Base-by-base conservation (phyloP, 1,284 basidiomycete genomes). In the Phylloboletellus chloephorus region DNA sequence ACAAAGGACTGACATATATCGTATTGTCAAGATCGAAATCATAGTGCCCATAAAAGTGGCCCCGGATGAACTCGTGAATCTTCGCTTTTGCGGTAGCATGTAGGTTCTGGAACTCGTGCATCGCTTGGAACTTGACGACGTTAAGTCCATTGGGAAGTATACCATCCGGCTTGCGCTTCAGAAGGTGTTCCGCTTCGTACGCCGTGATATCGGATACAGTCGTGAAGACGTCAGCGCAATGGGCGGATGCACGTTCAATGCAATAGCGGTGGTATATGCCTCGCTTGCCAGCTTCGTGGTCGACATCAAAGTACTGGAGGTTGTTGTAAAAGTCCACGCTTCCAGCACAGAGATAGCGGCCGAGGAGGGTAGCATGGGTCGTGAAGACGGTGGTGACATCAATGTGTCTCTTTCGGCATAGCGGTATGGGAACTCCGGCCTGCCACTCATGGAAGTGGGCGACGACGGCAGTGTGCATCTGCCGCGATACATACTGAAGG, bases 361-460 rank as follows among this genome's bases (percentile, higher is more conserved):
- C 95, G 41, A 98, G 86, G 17, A 98, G 79, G 4, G 95, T 98
- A n/a, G 95, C 95, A 63, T 98, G 94, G 30, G 95, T 98, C 19
- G 94, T 98, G 69, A 93, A 93, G 55, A 98, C 89, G 60, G 95
- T 98, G 31, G 94, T 97, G 48, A 98, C 85, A 67, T 98, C 95
- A 61, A 98, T 88, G 61, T 96, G 92, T 43, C 95, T 78, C 70
- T 97, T 98, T 52, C 95, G 78, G 68, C 90, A 94, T 15, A 98
- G 78, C 2, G 95, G 92, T 47, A 98, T 97, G 21, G 95, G 92
- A 29, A 98, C 80, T 43, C 95, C 95, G 5, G 93, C 94, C 64
- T 98, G 94, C 95, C 95, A 98, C 68, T 98, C 95, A 69, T 98
- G 95, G 73, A 98, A 97, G 68, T 98, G 95, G 48, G 92, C 93